Base-by-base conservation (phyloP, 139 green algal species). In the Astrephomene gubernaculifera region DNA sequence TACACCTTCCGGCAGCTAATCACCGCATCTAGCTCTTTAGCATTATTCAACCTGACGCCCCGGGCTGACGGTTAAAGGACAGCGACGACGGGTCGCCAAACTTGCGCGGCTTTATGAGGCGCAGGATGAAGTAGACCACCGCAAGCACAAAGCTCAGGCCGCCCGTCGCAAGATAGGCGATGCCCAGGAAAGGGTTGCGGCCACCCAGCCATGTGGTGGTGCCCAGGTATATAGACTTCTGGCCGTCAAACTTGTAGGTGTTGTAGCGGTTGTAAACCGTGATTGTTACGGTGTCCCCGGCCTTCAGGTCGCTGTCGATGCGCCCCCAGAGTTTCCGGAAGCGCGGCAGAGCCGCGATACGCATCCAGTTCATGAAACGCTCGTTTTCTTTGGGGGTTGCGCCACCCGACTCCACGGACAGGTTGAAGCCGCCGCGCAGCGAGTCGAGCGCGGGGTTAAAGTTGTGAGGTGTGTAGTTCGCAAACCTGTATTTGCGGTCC, bases 321-420 rank as follows among this genome's bases (percentile, higher is more conserved):
- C 74, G 80, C 38, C 91, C 92, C 88, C 90, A 95, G 63, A 94
- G 71, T 87, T 95, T 95, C 33, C 91, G 79, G 81, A 95, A 94
- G 1, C 36, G 82, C 0, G 92, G 88, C 80, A 95, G 76, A 4
- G 95, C 94, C 17, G 93, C 92, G 12, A 95, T 93, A 36, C 96
- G 90, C 96, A 99, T 97, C 97, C 97, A 99, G 43, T 98, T 95
- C 64, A 99, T 96, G 86, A 99, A 96, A 49, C 97, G 96, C 92
- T 99, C 90, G 70, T 97, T 90, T 57, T 97, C n/a, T n/a, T 63
- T 44, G 3, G 36, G 63, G 10, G 49, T 81, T 2, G 31, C 73
- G 33, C 44, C 44, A 36, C 61, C 63, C 22, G n/a, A 53, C 10
- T 2, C 5, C 1, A 38, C 38, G 1, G 76, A 82, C 24, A 91